Conservation (phyloP, 108 stramenopile species). For the Chaetoceros muelleri region DNA sequence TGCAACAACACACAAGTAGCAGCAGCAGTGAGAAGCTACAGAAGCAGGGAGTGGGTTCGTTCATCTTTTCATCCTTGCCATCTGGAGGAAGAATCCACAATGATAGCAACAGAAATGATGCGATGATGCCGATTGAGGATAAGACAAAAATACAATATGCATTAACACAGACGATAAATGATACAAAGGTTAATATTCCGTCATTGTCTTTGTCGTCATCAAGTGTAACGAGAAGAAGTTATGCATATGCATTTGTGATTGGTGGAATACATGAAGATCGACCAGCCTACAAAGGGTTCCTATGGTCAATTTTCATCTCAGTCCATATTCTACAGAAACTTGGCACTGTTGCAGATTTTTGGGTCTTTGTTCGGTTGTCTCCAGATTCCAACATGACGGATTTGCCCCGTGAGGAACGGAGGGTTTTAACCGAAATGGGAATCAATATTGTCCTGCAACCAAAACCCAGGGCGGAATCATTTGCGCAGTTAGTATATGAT, state of each 20-base stretch:
- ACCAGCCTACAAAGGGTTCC: constrained; percentile 11
- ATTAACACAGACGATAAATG: too few species aligned
- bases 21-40: too few species aligned
- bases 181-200: too few species aligned
- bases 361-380: constrained; percentile 31
- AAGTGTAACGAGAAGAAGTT: too few species aligned
- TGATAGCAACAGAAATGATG: too few species aligned
- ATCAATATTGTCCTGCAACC: constrained; percentile 24
- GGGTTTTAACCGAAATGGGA: constrained; percentile 12
- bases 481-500: constrained; percentile 27
- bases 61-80: too few species aligned
- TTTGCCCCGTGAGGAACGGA: constrained; percentile 20
- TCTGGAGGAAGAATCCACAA: too few species aligned
- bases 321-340: constrained; percentile 9
- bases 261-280: constrained; percentile 9
- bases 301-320: constrained; percentile 10
- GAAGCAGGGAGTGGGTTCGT: too few species aligned
- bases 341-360: constrained; percentile 27
- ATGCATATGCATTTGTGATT: constrained; percentile 7
- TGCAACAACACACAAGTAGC: too few species aligned
- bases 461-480: constrained; percentile 15
- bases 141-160: too few species aligned
- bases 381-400: constrained; percentile 5
- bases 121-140: too few species aligned
- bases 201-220: too few species aligned